Base-by-base conservation (phyloP, 2,329 filamentous ascomycete genomes). In the Phialophora expanda region DNA sequence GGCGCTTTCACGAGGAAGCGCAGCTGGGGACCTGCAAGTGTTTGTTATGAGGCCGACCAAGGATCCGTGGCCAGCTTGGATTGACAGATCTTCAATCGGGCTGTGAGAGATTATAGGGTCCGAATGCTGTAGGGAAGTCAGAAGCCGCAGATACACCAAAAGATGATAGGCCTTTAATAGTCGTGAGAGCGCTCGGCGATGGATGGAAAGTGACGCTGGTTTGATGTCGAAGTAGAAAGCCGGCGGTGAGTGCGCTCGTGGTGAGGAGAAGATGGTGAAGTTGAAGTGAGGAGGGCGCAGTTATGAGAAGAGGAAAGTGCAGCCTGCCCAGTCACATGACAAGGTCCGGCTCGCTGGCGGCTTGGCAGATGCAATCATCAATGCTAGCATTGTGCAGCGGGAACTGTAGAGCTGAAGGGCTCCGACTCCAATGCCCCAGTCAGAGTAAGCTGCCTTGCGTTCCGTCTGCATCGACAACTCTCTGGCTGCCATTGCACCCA, bases 381-480 rank as follows among this genome's bases (percentile, higher is more conserved):
- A 3, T 11, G 9, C 1, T 12, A 20, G 53, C 28, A n/a, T 30
- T 24, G 53, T 28, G 53, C 22, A 34, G 53, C 53, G 17, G 53
- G n/a, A 44, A 44, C 56, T 50, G 26, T 44, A 20, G 20, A 48
- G 56, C 56, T 48, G 56, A 32, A 30, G 24, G 41, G 30, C 56
- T 59, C 56, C 56, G 34, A 59, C 44, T 30, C 44, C 54, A 58
- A 61, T 62, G 4, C 50, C 50, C 22, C 20, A 64, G 38, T 41
- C 34, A 65, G 61, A 61, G 62, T 65, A 65, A 65, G 62, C 62
- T 65, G 57, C 51, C 56, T 44, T 28, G 54, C 30, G 30, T 54
- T 59, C 22, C 17, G 26, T 48, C 26, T 44, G 28, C 22, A 61
- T 22, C 41, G 22, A 48, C 48, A 48, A 17, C 48, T 14, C 32